A percentile compares a stretch with the other conserved stretches of the same genome.
Conservation (phyloP, 768 basidiomycete genomes). For the Kwoniella dejecticola region DNA sequence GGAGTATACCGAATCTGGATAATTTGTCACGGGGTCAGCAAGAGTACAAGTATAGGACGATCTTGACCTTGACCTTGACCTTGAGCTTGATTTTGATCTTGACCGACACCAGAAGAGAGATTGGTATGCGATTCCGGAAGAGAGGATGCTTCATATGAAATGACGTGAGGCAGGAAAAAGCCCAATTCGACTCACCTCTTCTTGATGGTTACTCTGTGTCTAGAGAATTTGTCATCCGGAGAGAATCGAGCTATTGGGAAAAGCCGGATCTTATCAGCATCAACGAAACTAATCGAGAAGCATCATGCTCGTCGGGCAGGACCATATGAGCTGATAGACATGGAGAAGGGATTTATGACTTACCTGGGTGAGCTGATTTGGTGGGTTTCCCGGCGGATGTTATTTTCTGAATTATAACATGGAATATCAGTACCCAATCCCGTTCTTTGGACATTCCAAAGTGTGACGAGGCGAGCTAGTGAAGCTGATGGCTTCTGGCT, state of each 20-base stretch:
- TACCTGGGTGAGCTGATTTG: constrained; percentile 96
- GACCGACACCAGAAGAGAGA: too few relatives aligned
- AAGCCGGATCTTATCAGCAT: too few relatives aligned
- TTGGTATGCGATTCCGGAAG: too few relatives aligned
- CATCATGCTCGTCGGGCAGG: too few relatives aligned
- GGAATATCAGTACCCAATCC: constrained; percentile 2
- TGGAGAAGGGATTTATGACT: constrained; percentile 36
- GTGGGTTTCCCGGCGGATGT: constrained; percentile 79
- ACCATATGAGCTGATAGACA: too few relatives aligned
- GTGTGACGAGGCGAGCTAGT: not conserved
- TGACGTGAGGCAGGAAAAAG: too few relatives aligned
- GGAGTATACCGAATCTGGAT: constrained; percentile 77
- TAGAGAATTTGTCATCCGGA: constrained; percentile 98
- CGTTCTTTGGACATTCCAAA: not conserved
- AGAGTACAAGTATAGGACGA: not conserved
- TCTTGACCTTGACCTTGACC: not conserved
- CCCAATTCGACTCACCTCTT: constrained; percentile 62
- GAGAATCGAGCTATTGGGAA: constrained; percentile 98
- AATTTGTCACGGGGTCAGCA: constrained; percentile 80
- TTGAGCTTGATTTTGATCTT: too few relatives aligned
- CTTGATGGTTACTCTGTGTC: constrained; percentile 96
- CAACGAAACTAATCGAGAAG: too few relatives aligned
- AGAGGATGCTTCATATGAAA: too few relatives aligned
- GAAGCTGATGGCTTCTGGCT: too few relatives aligned
- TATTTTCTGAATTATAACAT: constrained; percentile 66